Evolutionary conservation across 257 asterid genomes (phyloP).

Genomic region (Lavandula angustifolia): DNA sequence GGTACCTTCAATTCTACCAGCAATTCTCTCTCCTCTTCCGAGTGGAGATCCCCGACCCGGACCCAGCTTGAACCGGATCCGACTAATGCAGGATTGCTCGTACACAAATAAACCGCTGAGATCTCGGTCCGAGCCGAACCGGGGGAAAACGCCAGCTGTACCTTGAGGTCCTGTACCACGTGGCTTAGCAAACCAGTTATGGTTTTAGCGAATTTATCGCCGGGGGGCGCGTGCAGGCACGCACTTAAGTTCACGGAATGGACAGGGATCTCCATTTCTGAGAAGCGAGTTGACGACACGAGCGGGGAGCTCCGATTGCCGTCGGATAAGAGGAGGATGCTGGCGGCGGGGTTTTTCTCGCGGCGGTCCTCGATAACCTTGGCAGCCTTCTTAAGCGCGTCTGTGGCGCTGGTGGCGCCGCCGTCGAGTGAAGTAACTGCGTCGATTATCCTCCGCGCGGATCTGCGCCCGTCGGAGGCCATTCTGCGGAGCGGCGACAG

Average conservation of each 20-base stretch:
- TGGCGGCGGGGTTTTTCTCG: conserved; percentile 64
- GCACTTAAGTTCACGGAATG: conserved; percentile 61
- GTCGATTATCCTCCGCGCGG: conserved; percentile 86
- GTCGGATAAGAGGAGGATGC: conserved; percentile 69
- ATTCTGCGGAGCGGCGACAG: conserved; percentile 77
- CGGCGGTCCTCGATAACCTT: conserved; percentile 96
- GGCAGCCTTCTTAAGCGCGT: conserved; percentile 84
- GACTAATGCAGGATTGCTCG: conserved; percentile 49
- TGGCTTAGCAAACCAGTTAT: conserved; percentile 51
- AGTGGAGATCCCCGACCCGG: conserved; percentile 71
- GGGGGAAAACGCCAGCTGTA: conserved; percentile 53
- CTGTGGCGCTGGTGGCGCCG: conserved; percentile 57
- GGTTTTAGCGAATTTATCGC: conserved; percentile 42
- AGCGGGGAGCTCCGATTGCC: conserved; percentile 44
- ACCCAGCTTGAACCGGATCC: conserved; percentile 75
- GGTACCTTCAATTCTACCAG: conserved; percentile 84
- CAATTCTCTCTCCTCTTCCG: conserved; percentile 80
- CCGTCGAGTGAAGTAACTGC: conserved; percentile 67
- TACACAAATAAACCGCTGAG: conserved; percentile 58
- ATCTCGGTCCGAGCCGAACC: conserved; percentile 70
- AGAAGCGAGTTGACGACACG: conserved; percentile 64
- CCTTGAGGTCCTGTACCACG: conserved; percentile 59
- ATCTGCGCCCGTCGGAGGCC: conserved; percentile 71
- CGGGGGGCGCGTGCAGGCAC: conserved; percentile 45
- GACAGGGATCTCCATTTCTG: conserved; percentile 56